These are phyloP conservation scores for Pisolithus marmoratus DNA, from an alignment of 768 basidiomycete species.

Conservation along the genomic window DNA sequence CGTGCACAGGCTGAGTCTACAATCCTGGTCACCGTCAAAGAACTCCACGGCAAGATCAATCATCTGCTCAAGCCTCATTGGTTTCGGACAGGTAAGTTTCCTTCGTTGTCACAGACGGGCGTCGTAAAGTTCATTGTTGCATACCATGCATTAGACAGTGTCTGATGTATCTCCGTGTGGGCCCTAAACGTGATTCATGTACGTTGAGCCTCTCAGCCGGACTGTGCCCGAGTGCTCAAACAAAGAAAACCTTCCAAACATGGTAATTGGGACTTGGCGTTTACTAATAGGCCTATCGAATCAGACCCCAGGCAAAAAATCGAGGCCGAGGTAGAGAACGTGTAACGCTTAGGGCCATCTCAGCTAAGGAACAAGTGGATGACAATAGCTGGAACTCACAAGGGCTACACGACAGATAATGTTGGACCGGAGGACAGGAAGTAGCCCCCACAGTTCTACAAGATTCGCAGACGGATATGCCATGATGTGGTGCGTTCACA, in stretches of 20 bases:
- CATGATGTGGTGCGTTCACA: no score
- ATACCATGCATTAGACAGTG: slow-evolving; percentile 39
- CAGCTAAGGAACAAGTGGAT: no score
- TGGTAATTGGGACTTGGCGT: slow-evolving; percentile 2
- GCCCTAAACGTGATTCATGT: slow-evolving; percentile 62
- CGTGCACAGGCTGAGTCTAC: slow-evolving; percentile 60
- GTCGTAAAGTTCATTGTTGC: background rate
- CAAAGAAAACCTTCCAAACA: slow-evolving; percentile 16
- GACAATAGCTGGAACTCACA: no score
- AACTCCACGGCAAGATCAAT: slow-evolving; percentile 71
- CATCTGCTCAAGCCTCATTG: slow-evolving; percentile 74
- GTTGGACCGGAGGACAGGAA: no score
- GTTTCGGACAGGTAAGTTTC: slow-evolving; percentile 70
- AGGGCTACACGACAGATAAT: no score
- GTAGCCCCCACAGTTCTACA: no score
- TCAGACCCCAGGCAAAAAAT: slow-evolving; percentile 30
- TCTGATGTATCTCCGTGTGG: slow-evolving; percentile 60
- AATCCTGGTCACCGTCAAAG: slow-evolving; percentile 81
- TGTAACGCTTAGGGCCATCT: background rate
- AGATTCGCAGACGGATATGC: no score
- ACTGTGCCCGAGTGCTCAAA: slow-evolving; percentile 63
- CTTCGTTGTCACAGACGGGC: background rate
- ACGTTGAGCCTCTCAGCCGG: slow-evolving; percentile 45
- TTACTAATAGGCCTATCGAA: background rate
- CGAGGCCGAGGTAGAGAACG: slow-evolving; percentile 32